These are phyloP conservation scores for Themeda triandra DNA, from an alignment of 176 grass and related monocot genomes.

Conservation along the genomic window DNA sequence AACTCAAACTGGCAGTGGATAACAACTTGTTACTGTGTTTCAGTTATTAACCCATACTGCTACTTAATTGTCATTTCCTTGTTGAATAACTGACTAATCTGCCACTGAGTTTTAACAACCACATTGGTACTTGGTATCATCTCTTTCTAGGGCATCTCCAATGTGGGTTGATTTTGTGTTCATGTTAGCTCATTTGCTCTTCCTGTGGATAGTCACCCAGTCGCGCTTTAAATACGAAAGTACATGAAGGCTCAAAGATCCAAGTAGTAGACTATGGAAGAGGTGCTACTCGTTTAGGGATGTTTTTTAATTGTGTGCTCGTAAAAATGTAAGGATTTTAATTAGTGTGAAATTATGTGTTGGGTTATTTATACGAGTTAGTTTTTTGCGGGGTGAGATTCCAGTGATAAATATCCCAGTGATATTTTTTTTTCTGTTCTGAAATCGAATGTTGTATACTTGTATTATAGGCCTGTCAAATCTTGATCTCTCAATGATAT, in stretches of 20 bases:
- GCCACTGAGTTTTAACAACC: neutral
- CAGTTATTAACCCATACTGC: neutral
- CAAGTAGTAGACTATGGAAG: neutral
- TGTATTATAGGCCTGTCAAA: neutral
- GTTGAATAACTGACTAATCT: neutral
- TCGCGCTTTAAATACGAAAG: neutral
- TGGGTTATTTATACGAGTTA: too few relatives aligned
- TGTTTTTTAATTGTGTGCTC: neutral
- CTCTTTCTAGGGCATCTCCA: neutral
- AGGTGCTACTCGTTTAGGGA: neutral
- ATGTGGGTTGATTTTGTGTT: neutral
- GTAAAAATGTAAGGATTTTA: neutral
- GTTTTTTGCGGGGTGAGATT: too few relatives aligned
- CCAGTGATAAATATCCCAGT: neutral
- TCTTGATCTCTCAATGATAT: neutral
- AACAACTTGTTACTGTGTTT: neutral
- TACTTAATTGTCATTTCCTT: neutral
- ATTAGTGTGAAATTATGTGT: neutral
- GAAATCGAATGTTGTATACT: neutral
- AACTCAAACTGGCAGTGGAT: too few relatives aligned
- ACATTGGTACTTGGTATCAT: neutral
- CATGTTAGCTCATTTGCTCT: neutral
- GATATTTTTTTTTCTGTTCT: neutral
- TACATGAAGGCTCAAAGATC: neutral
- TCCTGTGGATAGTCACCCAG: neutral